Conservation (phyloP, 345 rosid genomes). For the Anacardium occidentale region DNA sequence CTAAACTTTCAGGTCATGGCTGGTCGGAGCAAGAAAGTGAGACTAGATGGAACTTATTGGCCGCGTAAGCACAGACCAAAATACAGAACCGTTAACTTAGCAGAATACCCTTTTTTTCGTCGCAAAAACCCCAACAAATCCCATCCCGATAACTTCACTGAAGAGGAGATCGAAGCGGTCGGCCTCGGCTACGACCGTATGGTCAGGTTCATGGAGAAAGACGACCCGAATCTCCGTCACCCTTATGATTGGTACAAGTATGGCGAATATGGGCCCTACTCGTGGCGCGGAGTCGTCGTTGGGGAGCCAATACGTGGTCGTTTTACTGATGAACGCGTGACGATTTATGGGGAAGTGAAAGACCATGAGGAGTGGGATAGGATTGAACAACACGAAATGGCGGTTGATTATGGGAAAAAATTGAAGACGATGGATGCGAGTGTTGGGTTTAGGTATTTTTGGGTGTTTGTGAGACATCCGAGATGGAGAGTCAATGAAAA, state of each 20-base stretch:
- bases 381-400: conserved; percentile 89
- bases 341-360: conserved; percentile 60
- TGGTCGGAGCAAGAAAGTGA: conserved; percentile 72
- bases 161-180: conserved; percentile 71
- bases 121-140: conserved; percentile 52
- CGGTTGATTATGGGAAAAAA: conserved; percentile 61
- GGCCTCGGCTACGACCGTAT: conserved; percentile 89
- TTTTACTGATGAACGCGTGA: conserved; percentile 72
- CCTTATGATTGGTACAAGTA: conserved; percentile 92
- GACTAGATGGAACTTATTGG: too few relatives aligned
- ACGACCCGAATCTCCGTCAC: conserved; percentile 80
- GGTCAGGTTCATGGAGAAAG: conserved; percentile 90
- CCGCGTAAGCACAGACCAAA: conserved; percentile 43
- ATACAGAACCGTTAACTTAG: conserved; percentile 40
- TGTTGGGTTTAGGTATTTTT: conserved; percentile 71
- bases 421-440: conserved; percentile 55
- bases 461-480: conserved; percentile 95
- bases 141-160: conserved; percentile 77
- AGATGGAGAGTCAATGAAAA: conserved; percentile 70
- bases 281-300: conserved; percentile 94
- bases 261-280: conserved; percentile 91
- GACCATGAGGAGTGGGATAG: conserved; percentile 80
- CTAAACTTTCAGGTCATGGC: conserved; percentile 62
- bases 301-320: conserved; percentile 87
- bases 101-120: conserved; percentile 66